phyloP scores from a whole-genome alignment of 2,329 filamentous ascomycete genomes.

The Tolypocladium endophyticum region DNA sequence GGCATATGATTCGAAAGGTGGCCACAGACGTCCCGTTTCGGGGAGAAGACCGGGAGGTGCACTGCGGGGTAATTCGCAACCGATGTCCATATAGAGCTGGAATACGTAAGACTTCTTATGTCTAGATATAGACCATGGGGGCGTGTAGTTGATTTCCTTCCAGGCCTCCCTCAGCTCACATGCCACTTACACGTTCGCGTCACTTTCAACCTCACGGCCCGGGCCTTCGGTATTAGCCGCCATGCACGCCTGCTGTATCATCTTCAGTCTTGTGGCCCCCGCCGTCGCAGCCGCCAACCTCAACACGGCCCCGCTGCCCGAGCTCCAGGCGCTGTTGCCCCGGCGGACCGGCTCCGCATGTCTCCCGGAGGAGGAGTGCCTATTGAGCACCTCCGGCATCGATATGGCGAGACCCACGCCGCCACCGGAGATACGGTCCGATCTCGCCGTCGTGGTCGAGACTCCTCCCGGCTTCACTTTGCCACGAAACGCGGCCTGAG shows the following conservation, averaged over 20 bases:
- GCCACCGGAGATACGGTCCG: not conserved
- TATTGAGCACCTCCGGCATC: not conserved
- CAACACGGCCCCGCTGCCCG: not conserved
- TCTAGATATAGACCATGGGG: not conserved
- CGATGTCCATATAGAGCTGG: not conserved
- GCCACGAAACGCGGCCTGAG: not conserved
- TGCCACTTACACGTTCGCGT: not conserved
- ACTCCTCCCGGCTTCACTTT: not conserved
- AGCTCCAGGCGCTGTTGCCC: not conserved
- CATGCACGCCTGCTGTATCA: not conserved
- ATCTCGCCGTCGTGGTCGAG: not conserved
- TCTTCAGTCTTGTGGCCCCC: not conserved
- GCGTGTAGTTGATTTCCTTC: not conserved
- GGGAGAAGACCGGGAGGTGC: too few relatives aligned
- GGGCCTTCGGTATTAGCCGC: not conserved
- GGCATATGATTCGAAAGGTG: too few relatives aligned
- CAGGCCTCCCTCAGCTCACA: not conserved
- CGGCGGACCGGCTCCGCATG: not conserved
- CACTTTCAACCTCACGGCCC: not conserved
- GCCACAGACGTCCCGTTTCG: too few relatives aligned
- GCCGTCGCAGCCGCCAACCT: not conserved
- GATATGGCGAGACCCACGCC: not conserved
- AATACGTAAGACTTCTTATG: not conserved
- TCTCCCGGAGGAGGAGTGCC: not conserved
- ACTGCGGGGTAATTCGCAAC: not conserved